Conservation (phyloP, 192 early-diverging fungal species). For the Oehlia diaphana region DNA sequence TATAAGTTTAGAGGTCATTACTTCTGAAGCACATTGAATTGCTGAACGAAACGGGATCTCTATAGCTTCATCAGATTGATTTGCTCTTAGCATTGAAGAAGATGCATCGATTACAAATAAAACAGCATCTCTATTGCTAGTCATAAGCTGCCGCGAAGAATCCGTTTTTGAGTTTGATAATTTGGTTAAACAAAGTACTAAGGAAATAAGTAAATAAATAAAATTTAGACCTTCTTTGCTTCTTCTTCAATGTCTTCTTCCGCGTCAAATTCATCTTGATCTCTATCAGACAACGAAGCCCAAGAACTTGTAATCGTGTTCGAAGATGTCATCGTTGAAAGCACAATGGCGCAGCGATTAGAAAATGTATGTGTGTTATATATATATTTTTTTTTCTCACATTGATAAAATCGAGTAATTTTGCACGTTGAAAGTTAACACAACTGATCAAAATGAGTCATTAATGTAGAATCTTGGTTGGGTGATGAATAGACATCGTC, state of each 20-base stretch:
- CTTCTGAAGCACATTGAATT: constrained; percentile 38
- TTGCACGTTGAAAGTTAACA: too few relatives aligned
- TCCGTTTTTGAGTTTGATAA: not conserved
- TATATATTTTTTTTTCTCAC: too few relatives aligned
- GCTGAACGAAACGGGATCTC: constrained; percentile 39
- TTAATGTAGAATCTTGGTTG: too few relatives aligned
- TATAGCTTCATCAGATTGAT: constrained; percentile 34
- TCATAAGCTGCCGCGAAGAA: constrained; percentile 4
- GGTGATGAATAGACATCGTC: too few relatives aligned
- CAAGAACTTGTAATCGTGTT: too few relatives aligned
- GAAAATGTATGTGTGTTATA: too few relatives aligned
- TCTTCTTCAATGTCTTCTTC: constrained; percentile 9
- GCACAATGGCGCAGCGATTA: too few relatives aligned
- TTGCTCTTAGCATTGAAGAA: constrained; percentile 40
- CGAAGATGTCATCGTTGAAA: too few relatives aligned
- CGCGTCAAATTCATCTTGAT: not conserved
- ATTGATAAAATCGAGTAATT: too few relatives aligned
- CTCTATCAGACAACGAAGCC: too few relatives aligned
- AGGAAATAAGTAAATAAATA: not conserved
- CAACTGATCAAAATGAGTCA: too few relatives aligned
- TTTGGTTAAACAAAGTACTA: not conserved
- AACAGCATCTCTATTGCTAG: constrained; percentile 45
- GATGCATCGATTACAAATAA: constrained; percentile 55
- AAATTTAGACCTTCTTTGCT: not conserved
- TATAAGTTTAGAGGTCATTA: constrained; percentile 48